Conservation (phyloP, 2,329 filamentous ascomycete genomes). For the Teratosphaeria pseudoeucalypti region DNA sequence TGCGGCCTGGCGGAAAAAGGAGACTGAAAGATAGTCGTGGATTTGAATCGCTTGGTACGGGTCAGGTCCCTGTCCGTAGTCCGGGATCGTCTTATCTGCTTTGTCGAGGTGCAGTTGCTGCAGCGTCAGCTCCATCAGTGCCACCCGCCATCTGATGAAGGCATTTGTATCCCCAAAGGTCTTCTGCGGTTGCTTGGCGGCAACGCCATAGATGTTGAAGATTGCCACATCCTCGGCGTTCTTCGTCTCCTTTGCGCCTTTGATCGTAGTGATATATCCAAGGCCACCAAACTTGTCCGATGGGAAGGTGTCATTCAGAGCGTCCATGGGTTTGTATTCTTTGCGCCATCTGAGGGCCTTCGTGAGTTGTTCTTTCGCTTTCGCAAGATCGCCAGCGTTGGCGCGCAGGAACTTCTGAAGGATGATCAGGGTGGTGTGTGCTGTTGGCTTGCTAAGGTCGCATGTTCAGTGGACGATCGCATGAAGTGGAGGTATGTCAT, state of each 20-base stretch:
- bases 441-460: slow-evolving; percentile 22
- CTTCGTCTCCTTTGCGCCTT: slow-evolving; percentile 41
- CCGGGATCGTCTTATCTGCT: slow-evolving; percentile 61
- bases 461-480: slow-evolving; percentile 16
- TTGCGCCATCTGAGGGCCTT: slow-evolving; percentile 78
- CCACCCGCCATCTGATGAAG: slow-evolving; percentile 82
- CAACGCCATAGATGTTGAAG: slow-evolving; percentile 86
- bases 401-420: slow-evolving; percentile 90
- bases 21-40: slow-evolving; percentile 83
- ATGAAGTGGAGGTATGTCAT: slow-evolving; percentile 15
- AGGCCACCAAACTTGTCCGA: slow-evolving; percentile 63
- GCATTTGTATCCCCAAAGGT: slow-evolving; percentile 76
- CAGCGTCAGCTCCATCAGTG: slow-evolving; percentile 79
- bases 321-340: slow-evolving; percentile 58
- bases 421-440: slow-evolving; percentile 71
- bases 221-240: slow-evolving; percentile 59
- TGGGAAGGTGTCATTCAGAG: slow-evolving; percentile 52
- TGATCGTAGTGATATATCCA: slow-evolving; percentile 70
- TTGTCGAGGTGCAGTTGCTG: slow-evolving; percentile 59
- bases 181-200: slow-evolving; percentile 65
- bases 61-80: slow-evolving; percentile 55
- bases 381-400: slow-evolving; percentile 64
- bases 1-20: slow-evolving; percentile 73
- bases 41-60: slow-evolving; percentile 87
- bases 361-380: slow-evolving; percentile 66